These are phyloP conservation scores for Polygonum maritimum DNA, from an alignment of 148 eudicot genomes.

Conservation along the genomic window DNA sequence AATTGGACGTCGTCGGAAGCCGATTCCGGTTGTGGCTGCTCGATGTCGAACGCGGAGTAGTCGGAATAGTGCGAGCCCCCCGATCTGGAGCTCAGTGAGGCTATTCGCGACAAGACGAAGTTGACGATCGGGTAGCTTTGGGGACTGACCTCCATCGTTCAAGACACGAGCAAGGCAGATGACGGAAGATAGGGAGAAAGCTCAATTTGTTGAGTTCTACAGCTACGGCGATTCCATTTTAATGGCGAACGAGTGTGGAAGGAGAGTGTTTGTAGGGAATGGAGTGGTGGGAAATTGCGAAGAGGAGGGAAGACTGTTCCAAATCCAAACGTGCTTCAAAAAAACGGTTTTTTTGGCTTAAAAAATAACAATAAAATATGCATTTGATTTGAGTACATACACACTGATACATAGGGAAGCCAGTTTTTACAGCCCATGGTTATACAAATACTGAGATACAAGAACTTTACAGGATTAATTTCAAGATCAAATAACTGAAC, in stretches of 20 bases:
- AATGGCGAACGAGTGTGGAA: background rate
- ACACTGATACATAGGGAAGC: no score
- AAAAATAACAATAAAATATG: no score
- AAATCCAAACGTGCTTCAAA: background rate
- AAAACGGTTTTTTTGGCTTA: background rate
- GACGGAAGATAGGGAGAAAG: background rate
- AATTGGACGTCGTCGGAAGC: constrained; percentile 18
- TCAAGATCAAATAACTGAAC: no score
- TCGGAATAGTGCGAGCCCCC: constrained; percentile 10
- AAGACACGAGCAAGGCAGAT: background rate
- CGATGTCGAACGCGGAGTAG: constrained; percentile 50
- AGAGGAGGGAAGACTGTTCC: constrained; percentile 4
- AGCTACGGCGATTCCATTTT: background rate
- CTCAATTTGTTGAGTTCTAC: background rate
- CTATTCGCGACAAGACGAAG: constrained; percentile 64
- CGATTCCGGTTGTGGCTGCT: constrained; percentile 26
- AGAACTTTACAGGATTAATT: no score
- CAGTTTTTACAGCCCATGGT: no score
- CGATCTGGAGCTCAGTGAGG: constrained; percentile 23
- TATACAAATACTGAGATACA: no score
- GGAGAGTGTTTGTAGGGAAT: constrained; percentile 1
- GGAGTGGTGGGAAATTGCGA: constrained; percentile 2
- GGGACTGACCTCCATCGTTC: constrained; percentile 62
- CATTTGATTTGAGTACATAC: no score
- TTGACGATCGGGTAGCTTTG: constrained; percentile 64